Conservation (phyloP, 2,329 filamentous ascomycete genomes). For the Xylaria sp. region DNA sequence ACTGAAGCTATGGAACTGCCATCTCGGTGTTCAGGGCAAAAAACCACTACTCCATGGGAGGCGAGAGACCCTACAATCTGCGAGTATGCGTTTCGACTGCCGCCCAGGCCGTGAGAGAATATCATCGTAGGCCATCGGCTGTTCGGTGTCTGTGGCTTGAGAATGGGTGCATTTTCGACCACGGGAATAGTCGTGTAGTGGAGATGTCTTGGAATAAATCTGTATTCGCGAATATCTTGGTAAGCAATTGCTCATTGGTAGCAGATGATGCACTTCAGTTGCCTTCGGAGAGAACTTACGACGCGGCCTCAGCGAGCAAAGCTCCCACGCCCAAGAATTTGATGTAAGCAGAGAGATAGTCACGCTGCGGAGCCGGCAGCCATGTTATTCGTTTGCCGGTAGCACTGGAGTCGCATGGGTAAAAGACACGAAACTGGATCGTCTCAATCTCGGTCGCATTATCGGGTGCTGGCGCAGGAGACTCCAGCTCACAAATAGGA, state of each 20-base stretch:
- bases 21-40: slow-evolving; percentile 84
- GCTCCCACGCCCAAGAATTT: slow-evolving; percentile 73
- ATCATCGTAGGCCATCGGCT: slow-evolving; percentile 79
- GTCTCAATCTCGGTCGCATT: slow-evolving; percentile 68
- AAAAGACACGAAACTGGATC: slow-evolving; percentile 81
- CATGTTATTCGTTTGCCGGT: slow-evolving; percentile 69
- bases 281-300: slow-evolving; percentile 50
- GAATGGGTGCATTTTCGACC: slow-evolving; percentile 71
- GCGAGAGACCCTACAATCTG: slow-evolving; percentile 79
- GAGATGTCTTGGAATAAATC: slow-evolving; percentile 72
- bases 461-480: slow-evolving; percentile 59
- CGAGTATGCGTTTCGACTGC: slow-evolving; percentile 84
- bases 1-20: slow-evolving; percentile 78
- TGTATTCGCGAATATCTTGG: slow-evolving; percentile 39
- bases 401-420: slow-evolving; percentile 66
- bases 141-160: slow-evolving; percentile 53
- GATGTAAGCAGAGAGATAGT: slow-evolving; percentile 76
- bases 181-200: slow-evolving; percentile 77
- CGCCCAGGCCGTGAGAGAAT: slow-evolving; percentile 86
- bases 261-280: background rate
- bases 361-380: slow-evolving; percentile 78
- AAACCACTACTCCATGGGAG: slow-evolving; percentile 79
- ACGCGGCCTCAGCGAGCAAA: slow-evolving; percentile 63
- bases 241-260: slow-evolving; percentile 3
- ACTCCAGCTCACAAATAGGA: slow-evolving; percentile 64